Percentiles rank a stretch among this genome's conserved stretches.
These are phyloP conservation scores for Aspergillus chevalieri DNA, from an alignment of 2,329 filamentous ascomycete species.

Conservation along the genomic window DNA sequence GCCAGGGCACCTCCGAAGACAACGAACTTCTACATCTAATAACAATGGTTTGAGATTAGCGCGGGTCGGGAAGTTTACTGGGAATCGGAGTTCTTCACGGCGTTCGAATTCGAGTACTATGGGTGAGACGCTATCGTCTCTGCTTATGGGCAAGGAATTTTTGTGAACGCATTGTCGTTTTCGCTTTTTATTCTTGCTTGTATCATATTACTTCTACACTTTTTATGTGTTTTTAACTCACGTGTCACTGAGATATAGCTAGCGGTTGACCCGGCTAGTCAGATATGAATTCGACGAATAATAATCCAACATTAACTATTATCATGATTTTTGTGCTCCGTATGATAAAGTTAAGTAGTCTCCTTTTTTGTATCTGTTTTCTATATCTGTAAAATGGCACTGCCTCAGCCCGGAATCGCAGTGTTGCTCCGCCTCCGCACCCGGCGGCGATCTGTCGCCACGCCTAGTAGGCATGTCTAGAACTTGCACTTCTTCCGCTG, in stretches of 20 bases:
- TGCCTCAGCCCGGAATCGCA: neutral
- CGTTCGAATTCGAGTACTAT: slow-evolving; percentile 23
- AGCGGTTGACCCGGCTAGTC: neutral
- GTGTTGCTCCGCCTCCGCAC: neutral
- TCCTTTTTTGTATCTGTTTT: no score
- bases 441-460: neutral
- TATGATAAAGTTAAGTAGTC: no score
- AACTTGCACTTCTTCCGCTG: slow-evolving; percentile 4
- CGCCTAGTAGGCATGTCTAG: neutral
- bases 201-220: neutral
- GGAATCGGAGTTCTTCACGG: slow-evolving; percentile 36
- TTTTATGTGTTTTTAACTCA: neutral
- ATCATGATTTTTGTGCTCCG: no score
- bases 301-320: neutral
- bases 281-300: neutral
- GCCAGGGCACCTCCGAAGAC: slow-evolving; percentile 27
- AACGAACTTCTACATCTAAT: slow-evolving; percentile 3
- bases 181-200: slow-evolving; percentile 17
- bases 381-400: neutral
- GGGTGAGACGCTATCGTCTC: slow-evolving; percentile 24
- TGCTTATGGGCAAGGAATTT: slow-evolving; percentile 24
- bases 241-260: neutral
- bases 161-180: slow-evolving; percentile 13
- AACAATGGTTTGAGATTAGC: slow-evolving; percentile 21
- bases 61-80: slow-evolving; percentile 29